A percentile compares a stretch with the other conserved stretches of the same genome.
Conservation (phyloP, 1,139 yeast species). For the Lodderomyces orthopsilosis region DNA sequence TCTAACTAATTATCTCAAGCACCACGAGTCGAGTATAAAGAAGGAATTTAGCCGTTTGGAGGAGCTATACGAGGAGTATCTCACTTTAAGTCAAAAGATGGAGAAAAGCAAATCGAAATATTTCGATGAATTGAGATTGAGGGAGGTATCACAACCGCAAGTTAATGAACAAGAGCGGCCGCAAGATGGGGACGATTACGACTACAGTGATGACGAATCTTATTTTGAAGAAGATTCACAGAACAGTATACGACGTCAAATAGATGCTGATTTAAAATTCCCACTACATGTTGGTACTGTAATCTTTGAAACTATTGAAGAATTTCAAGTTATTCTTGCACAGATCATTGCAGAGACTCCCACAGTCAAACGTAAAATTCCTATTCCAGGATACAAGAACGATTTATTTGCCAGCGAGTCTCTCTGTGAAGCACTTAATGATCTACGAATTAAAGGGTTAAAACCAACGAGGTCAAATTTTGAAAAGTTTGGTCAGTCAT, state of each 20-base stretch:
- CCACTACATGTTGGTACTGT: constrained; percentile 36
- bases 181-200: constrained; percentile 13
- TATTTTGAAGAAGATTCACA: constrained; percentile 10
- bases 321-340: constrained; percentile 24
- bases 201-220: constrained; percentile 9
- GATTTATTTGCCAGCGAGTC: constrained; percentile 43
- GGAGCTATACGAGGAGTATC: constrained; percentile 28
- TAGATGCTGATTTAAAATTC: constrained; percentile 18
- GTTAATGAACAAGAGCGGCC: background rate
- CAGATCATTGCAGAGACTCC: constrained; percentile 26
- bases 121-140: constrained; percentile 29
- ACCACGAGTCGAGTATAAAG: constrained; percentile 36
- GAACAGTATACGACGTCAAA: background rate
- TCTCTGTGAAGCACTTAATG: constrained; percentile 29
- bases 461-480: constrained; percentile 38
- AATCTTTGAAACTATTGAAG: constrained; percentile 17
- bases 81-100: constrained; percentile 22
- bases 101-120: constrained; percentile 32
- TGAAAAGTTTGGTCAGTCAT: constrained; percentile 44
- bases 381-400: constrained; percentile 41
- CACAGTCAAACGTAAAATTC: constrained; percentile 32
- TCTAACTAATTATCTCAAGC: constrained; percentile 36
- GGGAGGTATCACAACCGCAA: constrained; percentile 24
- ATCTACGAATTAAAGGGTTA: constrained; percentile 31
- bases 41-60: constrained; percentile 24